phyloP scores from a whole-genome alignment of 306 rosid genomes.

The Fragaria ananassa region DNA sequence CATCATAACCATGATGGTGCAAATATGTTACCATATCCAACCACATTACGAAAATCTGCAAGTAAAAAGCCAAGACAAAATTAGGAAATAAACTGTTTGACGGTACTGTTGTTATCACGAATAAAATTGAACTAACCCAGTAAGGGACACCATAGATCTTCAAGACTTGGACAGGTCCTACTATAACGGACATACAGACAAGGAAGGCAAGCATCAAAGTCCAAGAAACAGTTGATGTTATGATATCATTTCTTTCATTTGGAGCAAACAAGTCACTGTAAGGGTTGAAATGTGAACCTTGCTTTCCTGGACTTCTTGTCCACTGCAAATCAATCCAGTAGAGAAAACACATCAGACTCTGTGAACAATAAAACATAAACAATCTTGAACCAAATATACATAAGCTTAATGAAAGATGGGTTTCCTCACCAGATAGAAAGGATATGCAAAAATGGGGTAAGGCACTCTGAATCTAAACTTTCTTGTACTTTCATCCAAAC shows the following conservation, averaged over 20 bases:
- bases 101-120: neutral
- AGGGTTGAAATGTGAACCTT: slow-evolving; percentile 92
- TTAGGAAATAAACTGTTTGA: neutral
- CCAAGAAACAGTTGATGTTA: slow-evolving; percentile 77
- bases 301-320: slow-evolving; percentile 89
- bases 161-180: slow-evolving; percentile 56
- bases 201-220: slow-evolving; percentile 49
- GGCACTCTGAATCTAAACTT: slow-evolving; percentile 70
- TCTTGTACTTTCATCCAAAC: slow-evolving; percentile 42
- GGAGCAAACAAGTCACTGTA: slow-evolving; percentile 62
- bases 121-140: slow-evolving; percentile 45
- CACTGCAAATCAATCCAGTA: slow-evolving; percentile 50
- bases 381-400: neutral
- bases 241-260: slow-evolving; percentile 57
- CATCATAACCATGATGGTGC: slow-evolving; percentile 89
- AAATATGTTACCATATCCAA: slow-evolving; percentile 84
- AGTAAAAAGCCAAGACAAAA: neutral
- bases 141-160: slow-evolving; percentile 79
- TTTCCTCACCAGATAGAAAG: slow-evolving; percentile 74
- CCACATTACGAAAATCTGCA: slow-evolving; percentile 79
- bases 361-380: neutral
- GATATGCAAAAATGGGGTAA: slow-evolving; percentile 80
- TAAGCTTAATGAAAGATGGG: neutral
- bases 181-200: slow-evolving; percentile 34
- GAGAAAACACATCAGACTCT: neutral